A percentile compares a stretch with the other conserved stretches of the same genome.
These are phyloP conservation scores for Delonix regia DNA, from an alignment of 306 rosid species.

Conservation along the genomic window DNA sequence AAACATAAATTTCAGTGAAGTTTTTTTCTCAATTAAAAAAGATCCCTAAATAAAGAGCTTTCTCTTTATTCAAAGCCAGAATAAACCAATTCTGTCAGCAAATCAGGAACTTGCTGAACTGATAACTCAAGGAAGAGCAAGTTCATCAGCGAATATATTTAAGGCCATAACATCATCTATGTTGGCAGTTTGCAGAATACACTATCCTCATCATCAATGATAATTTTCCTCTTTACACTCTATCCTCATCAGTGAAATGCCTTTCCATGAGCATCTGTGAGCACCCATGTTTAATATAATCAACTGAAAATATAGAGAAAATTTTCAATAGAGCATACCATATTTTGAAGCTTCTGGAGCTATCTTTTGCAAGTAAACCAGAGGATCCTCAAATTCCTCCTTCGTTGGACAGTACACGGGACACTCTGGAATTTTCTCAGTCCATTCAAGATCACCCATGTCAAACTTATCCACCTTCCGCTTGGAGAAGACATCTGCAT, in stretches of 20 bases:
- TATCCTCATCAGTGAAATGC: neutral
- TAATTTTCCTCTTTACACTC: conserved; percentile 1
- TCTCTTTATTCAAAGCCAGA: neutral
- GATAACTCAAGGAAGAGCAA: neutral
- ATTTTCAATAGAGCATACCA: conserved; percentile 53
- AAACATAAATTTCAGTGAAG: neutral
- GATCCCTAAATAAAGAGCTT: neutral
- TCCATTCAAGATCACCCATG: conserved; percentile 86
- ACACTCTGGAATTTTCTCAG: conserved; percentile 77
- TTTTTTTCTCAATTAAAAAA: neutral
- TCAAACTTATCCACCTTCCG: conserved; percentile 86
- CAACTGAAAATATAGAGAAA: neutral
- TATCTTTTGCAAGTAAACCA: conserved; percentile 88
- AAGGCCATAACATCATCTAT: neutral
- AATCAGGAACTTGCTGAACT: conserved; percentile 19
- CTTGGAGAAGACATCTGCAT: conserved; percentile 59
- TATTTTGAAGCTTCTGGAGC: conserved; percentile 95
- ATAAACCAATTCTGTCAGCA: conserved; percentile 27
- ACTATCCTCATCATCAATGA: conserved; percentile 11
- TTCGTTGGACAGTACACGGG: conserved; percentile 88
- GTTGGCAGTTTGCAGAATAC: conserved; percentile 9
- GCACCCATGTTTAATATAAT: conserved; percentile 9
- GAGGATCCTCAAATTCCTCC: conserved; percentile 94
- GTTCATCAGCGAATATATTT: neutral
- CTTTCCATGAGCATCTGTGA: neutral